Evolutionary conservation across 1,284 basidiomycete species (phyloP), one percentile per base, ranked within the genome.

Genomic region (Ceratobasidium sp.): DNA sequence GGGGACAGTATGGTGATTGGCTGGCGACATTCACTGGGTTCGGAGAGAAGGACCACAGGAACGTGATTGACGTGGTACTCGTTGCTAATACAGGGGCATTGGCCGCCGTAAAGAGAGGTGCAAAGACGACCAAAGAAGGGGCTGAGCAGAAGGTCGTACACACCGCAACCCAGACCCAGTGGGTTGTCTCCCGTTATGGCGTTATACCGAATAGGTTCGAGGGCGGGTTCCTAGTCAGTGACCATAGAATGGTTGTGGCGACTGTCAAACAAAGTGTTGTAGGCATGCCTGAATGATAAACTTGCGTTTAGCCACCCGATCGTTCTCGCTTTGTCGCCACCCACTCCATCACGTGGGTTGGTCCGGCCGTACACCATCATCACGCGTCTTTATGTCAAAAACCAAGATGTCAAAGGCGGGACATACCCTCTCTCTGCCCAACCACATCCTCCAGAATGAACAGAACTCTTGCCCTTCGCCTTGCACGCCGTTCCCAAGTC

Each of bases 401-500:
- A 19, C 29, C 33, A 3, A n/a, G 24, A 48, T 48, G 53, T 48
- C 29, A 45, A 60, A 71, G 14, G 56, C 44, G 67, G 24, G n/a
- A 48, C 44, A 27, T 60, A 47, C 29, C 36, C 19, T 56, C 29
- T 71, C 31, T 50, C 5, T 36, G 33, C 56, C 19, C 56, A 27
- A 69, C 67, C 67, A 71, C 45, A 44, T 41, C 57, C 41, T 60
- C 27, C 27, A 41, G 7, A 2, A 59, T 71, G 67, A 71, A 71
- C 56, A 56, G 67, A 47, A 56, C 41, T n/a, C 54, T 60, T 27
- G 56, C 54, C n/a, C 54, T 71, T 27, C 67, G 67, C 22, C 44
- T 71, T 9, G 67, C 67, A 33, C 67, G 67, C 45, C 67, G 67
- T 24, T 71, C 67, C 48, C 67, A 71, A n/a, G n/a, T 59, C 24